Conservation (phyloP, 176 grass and related monocot genomes). For the Oryza punctata region DNA sequence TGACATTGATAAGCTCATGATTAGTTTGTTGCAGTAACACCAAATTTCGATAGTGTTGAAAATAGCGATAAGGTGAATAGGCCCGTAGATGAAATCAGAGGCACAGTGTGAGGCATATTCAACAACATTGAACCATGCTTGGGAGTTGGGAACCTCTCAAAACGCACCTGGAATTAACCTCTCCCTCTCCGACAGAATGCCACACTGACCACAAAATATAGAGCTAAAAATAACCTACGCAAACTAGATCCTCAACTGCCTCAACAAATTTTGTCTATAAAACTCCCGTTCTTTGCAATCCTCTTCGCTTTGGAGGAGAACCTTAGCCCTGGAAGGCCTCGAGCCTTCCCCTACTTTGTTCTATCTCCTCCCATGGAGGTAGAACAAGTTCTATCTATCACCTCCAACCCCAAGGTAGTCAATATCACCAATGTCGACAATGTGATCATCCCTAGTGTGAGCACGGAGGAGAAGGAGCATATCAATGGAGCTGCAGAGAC, state of each 20-base stretch:
- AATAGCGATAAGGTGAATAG: no score
- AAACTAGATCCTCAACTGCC: not conserved
- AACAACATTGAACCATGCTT: not conserved
- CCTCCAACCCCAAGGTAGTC: not conserved
- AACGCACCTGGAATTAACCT: not conserved
- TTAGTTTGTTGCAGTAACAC: no score
- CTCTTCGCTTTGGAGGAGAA: conserved; percentile 20
- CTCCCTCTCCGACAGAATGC: not conserved
- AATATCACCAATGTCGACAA: not conserved
- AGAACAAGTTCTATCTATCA: not conserved
- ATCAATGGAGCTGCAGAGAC: not conserved
- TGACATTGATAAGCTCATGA: no score
- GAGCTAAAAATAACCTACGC: not conserved
- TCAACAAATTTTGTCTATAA: not conserved
- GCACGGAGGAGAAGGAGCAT: conserved; percentile 6
- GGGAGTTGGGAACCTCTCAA: not conserved
- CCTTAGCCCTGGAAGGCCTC: not conserved
- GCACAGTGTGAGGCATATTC: not conserved
- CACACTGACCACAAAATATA: not conserved
- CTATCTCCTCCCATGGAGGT: conserved; percentile 27
- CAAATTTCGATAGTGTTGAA: no score
- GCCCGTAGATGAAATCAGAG: not conserved
- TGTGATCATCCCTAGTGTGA: not conserved
- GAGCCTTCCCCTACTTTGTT: not conserved
- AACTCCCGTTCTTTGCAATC: not conserved